phyloP scores from a whole-genome alignment of 345 rosid species.

The Euphorbia peplus region DNA sequence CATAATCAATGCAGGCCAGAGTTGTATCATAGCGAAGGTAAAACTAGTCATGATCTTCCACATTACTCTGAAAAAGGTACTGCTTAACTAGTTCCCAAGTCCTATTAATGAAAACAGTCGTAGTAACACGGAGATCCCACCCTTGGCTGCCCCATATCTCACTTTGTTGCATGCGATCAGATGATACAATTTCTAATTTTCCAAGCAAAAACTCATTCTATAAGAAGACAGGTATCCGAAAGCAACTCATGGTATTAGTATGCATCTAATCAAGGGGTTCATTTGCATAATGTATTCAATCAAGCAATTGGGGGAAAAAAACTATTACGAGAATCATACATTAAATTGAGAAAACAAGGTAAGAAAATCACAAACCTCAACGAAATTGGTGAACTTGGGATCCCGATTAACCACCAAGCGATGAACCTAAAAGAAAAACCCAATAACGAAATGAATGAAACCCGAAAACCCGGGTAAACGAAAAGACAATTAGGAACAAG shows the following conservation, averaged over 20 bases:
- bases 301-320: background rate
- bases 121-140: no score
- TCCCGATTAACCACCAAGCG: conserved; percentile 94
- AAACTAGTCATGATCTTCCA: no score
- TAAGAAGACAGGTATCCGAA: background rate
- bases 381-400: conserved; percentile 91
- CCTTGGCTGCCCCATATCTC: no score
- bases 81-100: no score
- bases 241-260: background rate
- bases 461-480: background rate
- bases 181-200: no score
- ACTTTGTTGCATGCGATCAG: no score
- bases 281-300: background rate
- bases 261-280: background rate
- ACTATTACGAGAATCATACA: background rate
- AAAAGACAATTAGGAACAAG: background rate
- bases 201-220: background rate
- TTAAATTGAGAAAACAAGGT: background rate
- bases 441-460: background rate
- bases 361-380: conserved; percentile 58
- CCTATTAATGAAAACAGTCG: no score
- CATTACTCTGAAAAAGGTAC: no score
- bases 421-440: conserved; percentile 59
- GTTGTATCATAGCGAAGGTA: background rate
- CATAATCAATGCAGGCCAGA: background rate